A percentile compares a stretch with the other conserved stretches of the same genome.
Evolutionary conservation across 2,329 filamentous ascomycete species (phyloP).

Genomic region (Colletotrichum noveboracense): DNA sequence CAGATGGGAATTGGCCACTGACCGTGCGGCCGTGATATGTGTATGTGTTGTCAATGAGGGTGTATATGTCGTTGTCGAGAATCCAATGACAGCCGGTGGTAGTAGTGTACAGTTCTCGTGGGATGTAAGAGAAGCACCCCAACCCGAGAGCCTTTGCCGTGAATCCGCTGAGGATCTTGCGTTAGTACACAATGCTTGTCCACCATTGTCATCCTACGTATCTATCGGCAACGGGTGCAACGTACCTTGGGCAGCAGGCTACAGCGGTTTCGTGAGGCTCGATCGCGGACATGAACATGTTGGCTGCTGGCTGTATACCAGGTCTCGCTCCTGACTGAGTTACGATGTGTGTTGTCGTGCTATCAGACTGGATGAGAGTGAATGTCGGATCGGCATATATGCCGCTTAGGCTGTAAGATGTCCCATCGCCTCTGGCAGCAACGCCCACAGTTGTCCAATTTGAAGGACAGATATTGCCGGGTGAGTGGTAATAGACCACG

Average conservation of each 20-base stretch:
- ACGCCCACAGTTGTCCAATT: not conserved
- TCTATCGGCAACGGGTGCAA: not conserved
- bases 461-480: not conserved
- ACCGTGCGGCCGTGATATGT: not conserved
- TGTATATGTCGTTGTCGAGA: not conserved
- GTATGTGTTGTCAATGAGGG: not conserved
- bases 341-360: not conserved
- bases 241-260: not conserved
- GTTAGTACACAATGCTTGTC: not conserved
- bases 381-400: not conserved
- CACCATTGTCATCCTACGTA: not conserved
- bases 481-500: not conserved
- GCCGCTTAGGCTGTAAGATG: not conserved
- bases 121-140: not conserved
- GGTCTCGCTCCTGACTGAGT: not conserved
- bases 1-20: not conserved
- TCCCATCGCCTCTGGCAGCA: not conserved
- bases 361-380: not conserved
- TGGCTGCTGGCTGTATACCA: not conserved
- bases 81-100: not conserved
- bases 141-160: not conserved
- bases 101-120: not conserved
- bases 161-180: not conserved
- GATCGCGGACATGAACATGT: not conserved
- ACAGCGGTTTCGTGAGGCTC: not conserved